phyloP scores from a whole-genome alignment of 495 filamentous ascomycete genomes.

The Daldinia grandis region DNA sequence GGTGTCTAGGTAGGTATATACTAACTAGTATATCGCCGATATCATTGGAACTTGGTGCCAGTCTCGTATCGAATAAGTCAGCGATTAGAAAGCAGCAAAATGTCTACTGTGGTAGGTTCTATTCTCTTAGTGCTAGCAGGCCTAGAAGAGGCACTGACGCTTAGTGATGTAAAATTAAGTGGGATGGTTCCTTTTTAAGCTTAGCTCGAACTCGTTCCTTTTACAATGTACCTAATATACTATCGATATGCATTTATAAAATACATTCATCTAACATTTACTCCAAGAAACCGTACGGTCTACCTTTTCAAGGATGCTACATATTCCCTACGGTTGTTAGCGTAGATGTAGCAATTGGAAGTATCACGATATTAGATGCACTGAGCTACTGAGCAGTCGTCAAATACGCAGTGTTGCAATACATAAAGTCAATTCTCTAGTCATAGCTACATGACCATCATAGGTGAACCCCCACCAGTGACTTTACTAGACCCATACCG shows the following conservation, averaged over 20 bases:
- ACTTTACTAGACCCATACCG: slow-evolving; percentile 27
- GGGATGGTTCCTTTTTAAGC: not conserved
- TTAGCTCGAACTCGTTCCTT: too few species aligned
- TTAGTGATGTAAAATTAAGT: too few species aligned
- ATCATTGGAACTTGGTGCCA: slow-evolving; percentile 3
- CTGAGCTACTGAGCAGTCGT: too few species aligned
- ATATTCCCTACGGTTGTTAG: too few species aligned
- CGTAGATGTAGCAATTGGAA: too few species aligned
- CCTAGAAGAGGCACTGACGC: too few species aligned
- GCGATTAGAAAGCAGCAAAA: slow-evolving; percentile 38
- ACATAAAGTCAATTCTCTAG: slow-evolving; percentile 30
- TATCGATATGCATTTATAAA: not conserved
- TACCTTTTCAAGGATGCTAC: too few species aligned
- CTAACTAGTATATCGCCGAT: not conserved
- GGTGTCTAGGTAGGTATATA: not conserved
- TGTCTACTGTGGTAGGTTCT: not conserved
- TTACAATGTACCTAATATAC: not conserved
- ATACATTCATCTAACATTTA: not conserved
- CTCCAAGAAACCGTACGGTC: not conserved
- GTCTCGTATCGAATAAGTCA: slow-evolving; percentile 32
- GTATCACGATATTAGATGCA: too few species aligned
- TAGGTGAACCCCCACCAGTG: slow-evolving; percentile 17
- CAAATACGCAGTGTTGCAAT: not conserved
- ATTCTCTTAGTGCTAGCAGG: not conserved
- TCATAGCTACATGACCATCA: slow-evolving; percentile 25